Conservation (phyloP, 768 basidiomycete genomes). For the Dentipellis sp. region DNA sequence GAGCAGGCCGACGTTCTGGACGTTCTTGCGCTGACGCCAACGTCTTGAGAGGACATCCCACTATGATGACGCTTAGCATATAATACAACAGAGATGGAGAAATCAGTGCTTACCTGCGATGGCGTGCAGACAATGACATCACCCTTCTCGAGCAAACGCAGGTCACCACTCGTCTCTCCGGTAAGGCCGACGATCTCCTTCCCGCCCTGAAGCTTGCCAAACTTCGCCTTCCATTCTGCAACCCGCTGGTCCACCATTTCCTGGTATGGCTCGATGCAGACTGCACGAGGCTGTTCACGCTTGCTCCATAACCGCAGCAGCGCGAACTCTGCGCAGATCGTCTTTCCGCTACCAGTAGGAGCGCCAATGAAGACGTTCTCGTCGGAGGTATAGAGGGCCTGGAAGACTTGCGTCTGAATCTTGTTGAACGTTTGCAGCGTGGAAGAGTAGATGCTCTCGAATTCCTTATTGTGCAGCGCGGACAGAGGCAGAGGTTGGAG, state of each 20-base stretch:
- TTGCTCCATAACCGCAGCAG: slow-evolving; percentile 93
- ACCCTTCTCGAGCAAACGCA: slow-evolving; percentile 81
- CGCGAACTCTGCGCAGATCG: slow-evolving; percentile 95
- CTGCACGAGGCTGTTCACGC: slow-evolving; percentile 69
- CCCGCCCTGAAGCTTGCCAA: slow-evolving; percentile 72
- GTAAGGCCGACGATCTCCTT: slow-evolving; percentile 93
- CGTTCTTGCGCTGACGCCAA: slow-evolving; percentile 96
- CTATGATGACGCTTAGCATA: slow-evolving; percentile 27
- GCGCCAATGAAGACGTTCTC: slow-evolving; percentile 97
- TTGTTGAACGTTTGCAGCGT: slow-evolving; percentile 91
- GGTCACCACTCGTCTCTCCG: slow-evolving; percentile 88
- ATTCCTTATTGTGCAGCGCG: slow-evolving; percentile 90
- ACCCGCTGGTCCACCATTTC: slow-evolving; percentile 95
- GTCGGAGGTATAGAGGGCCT: slow-evolving; percentile 91
- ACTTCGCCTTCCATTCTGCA: slow-evolving; percentile 83
- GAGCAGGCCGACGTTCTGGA: slow-evolving; percentile 84
- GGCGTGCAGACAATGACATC: slow-evolving; percentile 96
- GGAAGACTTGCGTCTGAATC: slow-evolving; percentile 98
- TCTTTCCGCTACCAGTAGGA: slow-evolving; percentile 95
- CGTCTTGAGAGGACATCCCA: slow-evolving; percentile 94
- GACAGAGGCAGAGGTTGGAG: slow-evolving; percentile 85
- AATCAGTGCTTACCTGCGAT: slow-evolving; percentile 48
- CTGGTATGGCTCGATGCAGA: slow-evolving; percentile 94
- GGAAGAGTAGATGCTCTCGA: slow-evolving; percentile 75
- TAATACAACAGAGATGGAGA: not conserved